Evolutionary conservation across 2,329 filamentous ascomycete species (phyloP).

Genomic region (Alternaria brassicicola): DNA sequence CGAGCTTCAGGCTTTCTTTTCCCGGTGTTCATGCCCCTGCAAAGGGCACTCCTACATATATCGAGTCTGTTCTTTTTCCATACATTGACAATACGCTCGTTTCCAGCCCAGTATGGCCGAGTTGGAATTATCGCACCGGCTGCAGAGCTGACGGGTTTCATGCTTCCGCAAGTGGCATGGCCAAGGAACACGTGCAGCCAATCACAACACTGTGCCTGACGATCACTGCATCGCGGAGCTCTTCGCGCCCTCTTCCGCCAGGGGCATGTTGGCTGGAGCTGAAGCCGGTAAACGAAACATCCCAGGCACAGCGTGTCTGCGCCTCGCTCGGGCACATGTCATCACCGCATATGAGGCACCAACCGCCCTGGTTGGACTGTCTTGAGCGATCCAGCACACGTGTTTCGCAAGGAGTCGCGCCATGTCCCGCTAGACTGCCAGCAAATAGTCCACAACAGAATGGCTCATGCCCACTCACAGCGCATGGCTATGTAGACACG

Average conservation of each 20-base stretch:
- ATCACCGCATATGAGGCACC: conserved; percentile 10
- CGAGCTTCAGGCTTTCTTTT: conserved; percentile 5
- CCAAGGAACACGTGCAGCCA: conserved; percentile 24
- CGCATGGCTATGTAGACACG: conserved; percentile 12
- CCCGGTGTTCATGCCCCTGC: not conserved
- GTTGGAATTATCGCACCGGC: conserved; percentile 16
- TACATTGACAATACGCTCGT: conserved; percentile 17
- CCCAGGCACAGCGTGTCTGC: conserved; percentile 18
- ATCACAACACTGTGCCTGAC: conserved; percentile 25
- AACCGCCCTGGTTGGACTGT: conserved; percentile 4
- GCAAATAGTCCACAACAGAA: conserved; percentile 8
- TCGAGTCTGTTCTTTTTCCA: conserved; percentile 1
- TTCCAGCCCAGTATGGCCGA: conserved; percentile 25
- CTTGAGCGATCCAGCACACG: conserved; percentile 15
- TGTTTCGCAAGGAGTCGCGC: conserved; percentile 18
- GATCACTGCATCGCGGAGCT: conserved; percentile 41
- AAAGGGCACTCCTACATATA: not conserved
- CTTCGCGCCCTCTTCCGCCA: conserved; percentile 17
- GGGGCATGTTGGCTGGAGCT: conserved; percentile 29
- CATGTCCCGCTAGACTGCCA: not conserved
- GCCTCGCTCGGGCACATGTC: conserved; percentile 20
- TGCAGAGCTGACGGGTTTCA: conserved; percentile 35
- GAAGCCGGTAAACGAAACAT: conserved; percentile 29
- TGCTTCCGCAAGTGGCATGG: conserved; percentile 29
- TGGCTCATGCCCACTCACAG: conserved; percentile 6